Evolutionary conservation across 2,329 filamentous ascomycete genomes (phyloP).

Genomic region (Raffaelea ambrosiae): DNA sequence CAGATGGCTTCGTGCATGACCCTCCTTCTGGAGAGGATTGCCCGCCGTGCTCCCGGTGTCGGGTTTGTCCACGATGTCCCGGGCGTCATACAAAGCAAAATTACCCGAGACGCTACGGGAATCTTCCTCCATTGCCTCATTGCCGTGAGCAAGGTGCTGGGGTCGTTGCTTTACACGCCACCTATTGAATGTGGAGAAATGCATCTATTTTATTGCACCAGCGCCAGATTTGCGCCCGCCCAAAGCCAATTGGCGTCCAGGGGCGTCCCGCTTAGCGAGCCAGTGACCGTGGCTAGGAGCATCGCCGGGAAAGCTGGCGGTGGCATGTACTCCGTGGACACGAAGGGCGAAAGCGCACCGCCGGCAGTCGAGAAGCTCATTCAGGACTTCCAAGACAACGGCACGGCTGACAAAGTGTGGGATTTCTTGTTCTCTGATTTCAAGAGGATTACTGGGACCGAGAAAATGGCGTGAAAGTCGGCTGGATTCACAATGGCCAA

Average conservation of each 20-base stretch:
- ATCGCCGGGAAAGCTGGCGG: slow-evolving; percentile 23
- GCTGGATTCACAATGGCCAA: too few relatives aligned
- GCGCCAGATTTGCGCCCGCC: slow-evolving; percentile 20
- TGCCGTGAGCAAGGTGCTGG: slow-evolving; percentile 5
- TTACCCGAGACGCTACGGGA: slow-evolving; percentile 9
- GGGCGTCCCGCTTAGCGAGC: slow-evolving; percentile 16
- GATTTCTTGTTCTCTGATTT: slow-evolving; percentile 16
- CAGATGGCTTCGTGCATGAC: slow-evolving; percentile 42
- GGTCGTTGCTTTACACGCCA: slow-evolving; percentile 12
- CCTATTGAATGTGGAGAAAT: slow-evolving; percentile 25
- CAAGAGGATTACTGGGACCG: slow-evolving; percentile 14
- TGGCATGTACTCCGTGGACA: slow-evolving; percentile 29
- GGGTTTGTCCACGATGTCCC: slow-evolving; percentile 31
- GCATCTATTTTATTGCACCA: slow-evolving; percentile 28
- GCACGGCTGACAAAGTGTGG: slow-evolving; percentile 22
- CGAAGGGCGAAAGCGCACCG: slow-evolving; percentile 15
- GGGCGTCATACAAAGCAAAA: slow-evolving; percentile 23
- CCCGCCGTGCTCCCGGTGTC: slow-evolving; percentile 32
- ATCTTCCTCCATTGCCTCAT: slow-evolving; percentile 2
- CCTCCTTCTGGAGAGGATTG: slow-evolving; percentile 38
- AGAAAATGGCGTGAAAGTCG: too few relatives aligned
- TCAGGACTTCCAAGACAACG: slow-evolving; percentile 19
- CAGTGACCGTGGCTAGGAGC: slow-evolving; percentile 18
- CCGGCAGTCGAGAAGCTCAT: slow-evolving; percentile 19
- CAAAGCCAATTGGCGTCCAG: background rate